phyloP scores from a whole-genome alignment of 176 grass and related monocot species.

The Ensete glaucum region DNA sequence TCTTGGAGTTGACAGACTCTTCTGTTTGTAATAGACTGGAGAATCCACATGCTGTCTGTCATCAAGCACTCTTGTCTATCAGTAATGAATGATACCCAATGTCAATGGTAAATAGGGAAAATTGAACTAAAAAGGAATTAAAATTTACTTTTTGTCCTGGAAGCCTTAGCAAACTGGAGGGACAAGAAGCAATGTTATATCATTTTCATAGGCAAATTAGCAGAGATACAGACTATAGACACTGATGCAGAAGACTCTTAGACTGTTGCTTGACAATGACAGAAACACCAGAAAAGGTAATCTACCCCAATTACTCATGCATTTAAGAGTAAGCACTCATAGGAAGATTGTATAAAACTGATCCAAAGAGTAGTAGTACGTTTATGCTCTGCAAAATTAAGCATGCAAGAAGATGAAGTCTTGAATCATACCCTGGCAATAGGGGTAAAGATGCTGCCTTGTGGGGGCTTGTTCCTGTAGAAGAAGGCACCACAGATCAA shows the following conservation, averaged over 20 bases:
- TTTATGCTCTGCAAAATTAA: neutral
- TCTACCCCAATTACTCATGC: neutral
- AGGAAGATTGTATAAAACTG: too few relatives aligned
- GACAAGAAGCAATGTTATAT: neutral
- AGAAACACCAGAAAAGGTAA: neutral
- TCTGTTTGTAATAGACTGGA: too few relatives aligned
- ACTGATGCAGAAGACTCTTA: neutral
- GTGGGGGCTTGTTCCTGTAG: conserved; percentile 22
- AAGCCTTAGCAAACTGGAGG: neutral
- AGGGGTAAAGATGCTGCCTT: conserved; percentile 23
- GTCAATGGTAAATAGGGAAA: neutral
- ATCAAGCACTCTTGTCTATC: neutral
- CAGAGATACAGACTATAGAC: neutral
- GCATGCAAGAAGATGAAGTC: neutral
- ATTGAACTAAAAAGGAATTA: neutral
- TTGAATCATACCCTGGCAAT: conserved; percentile 12
- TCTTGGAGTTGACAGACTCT: too few relatives aligned
- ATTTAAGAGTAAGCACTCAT: neutral
- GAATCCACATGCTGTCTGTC: neutral
- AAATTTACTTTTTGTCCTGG: neutral
- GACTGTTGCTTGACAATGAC: neutral
- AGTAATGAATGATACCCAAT: neutral
- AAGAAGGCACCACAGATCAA: conserved; percentile 7
- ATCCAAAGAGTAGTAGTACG: too few relatives aligned
- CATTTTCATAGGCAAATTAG: neutral